phyloP scores from a whole-genome alignment of 2,329 filamentous ascomycete species.

The Calonectria naviculata region DNA sequence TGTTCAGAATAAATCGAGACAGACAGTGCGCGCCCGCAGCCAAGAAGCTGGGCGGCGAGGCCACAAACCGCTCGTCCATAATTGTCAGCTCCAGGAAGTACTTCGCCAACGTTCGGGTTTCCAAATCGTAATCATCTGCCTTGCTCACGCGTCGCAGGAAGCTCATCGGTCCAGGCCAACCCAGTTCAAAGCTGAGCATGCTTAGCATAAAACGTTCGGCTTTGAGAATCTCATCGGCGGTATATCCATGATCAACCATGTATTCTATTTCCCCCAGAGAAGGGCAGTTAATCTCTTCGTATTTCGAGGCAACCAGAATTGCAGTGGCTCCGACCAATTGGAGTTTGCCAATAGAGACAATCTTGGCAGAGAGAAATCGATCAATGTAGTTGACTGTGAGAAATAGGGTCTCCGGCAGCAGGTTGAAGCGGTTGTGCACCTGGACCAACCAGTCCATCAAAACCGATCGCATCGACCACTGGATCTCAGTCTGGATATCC shows the following conservation, averaged over 20 bases:
- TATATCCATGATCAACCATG: slow-evolving; percentile 97
- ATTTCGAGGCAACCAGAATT: slow-evolving; percentile 96
- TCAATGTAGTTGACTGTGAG: slow-evolving; percentile 97
- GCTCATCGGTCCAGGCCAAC: slow-evolving; percentile 99
- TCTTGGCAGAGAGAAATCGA: slow-evolving; percentile 93
- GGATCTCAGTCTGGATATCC: slow-evolving; percentile 96
- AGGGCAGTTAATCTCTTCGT: slow-evolving; percentile 98
- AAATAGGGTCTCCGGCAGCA: slow-evolving; percentile 95
- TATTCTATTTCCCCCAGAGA: slow-evolving; percentile 96
- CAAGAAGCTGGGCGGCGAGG: slow-evolving; percentile 88
- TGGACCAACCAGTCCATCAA: slow-evolving; percentile 99
- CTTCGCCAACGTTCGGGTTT: slow-evolving; percentile 94
- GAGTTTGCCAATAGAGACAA: slow-evolving; percentile 93
- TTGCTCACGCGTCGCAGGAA: slow-evolving; percentile 98
- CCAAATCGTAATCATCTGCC: slow-evolving; percentile 96
- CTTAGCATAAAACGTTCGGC: slow-evolving; percentile 98
- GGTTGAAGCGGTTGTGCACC: slow-evolving; percentile 89
- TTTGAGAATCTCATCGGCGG: slow-evolving; percentile 91
- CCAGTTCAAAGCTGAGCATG: slow-evolving; percentile 95
- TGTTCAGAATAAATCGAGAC: slow-evolving; percentile 86
- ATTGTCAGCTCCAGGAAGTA: slow-evolving; percentile 97
- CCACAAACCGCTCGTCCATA: slow-evolving; percentile 98
- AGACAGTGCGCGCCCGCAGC: slow-evolving; percentile 94
- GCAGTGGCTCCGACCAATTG: slow-evolving; percentile 97
- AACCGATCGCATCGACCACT: slow-evolving; percentile 98